phyloP scores from a whole-genome alignment of 306 rosid species.

The Prunus mongolica region DNA sequence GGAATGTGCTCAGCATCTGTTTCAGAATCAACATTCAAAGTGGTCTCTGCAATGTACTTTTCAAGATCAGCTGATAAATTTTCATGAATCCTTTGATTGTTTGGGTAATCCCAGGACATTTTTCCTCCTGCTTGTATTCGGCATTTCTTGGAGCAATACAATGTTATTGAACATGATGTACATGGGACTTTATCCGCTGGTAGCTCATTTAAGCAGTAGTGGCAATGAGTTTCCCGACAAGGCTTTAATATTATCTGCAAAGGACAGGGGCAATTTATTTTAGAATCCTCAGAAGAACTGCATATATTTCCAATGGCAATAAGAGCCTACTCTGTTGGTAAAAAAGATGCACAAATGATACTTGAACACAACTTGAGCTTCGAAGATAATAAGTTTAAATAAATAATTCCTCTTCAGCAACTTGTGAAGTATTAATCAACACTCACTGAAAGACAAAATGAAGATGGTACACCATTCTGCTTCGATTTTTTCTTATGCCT shows the following conservation, averaged over 20 bases:
- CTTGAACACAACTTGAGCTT: neutral
- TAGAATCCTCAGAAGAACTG: neutral
- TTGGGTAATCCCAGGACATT: conserved; percentile 22
- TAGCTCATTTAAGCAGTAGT: conserved; percentile 81
- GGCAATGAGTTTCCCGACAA: conserved; percentile 85
- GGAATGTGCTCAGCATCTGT: conserved; percentile 38
- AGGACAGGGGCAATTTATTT: neutral
- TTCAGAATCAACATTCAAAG: conserved; percentile 34
- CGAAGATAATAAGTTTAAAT: neutral
- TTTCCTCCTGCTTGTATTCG: conserved; percentile 63
- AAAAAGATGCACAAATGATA: neutral
- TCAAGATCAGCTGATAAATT: conserved; percentile 43
- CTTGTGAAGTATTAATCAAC: too few relatives aligned
- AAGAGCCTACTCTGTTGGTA: neutral
- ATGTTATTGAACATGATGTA: conserved; percentile 70
- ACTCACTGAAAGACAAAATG: too few relatives aligned
- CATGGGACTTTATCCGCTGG: conserved; percentile 81
- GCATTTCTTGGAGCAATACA: conserved; percentile 72
- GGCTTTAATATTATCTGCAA: conserved; percentile 69
- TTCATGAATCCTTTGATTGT: conserved; percentile 30
- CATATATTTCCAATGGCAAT: neutral
- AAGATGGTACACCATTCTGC: neutral
- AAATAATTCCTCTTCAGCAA: too few relatives aligned
- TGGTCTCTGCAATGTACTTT: conserved; percentile 44
- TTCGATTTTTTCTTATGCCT: neutral